Evolutionary conservation across 345 rosid species (phyloP).

Genomic region (Rhizophora apiculata): DNA sequence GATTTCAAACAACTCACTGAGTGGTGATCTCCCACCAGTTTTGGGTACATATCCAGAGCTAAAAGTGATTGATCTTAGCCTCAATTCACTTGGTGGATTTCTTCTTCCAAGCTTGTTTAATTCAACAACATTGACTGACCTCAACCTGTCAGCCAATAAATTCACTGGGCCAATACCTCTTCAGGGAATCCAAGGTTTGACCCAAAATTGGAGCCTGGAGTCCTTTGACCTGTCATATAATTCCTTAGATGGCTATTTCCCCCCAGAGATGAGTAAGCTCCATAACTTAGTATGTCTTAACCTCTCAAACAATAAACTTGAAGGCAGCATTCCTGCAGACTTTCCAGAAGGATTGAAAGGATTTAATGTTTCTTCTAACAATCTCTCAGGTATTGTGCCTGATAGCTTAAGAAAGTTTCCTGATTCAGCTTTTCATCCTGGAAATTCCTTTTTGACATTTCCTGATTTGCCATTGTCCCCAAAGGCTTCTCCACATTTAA

Average conservation of each 20-base stretch:
- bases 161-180: conserved; percentile 67
- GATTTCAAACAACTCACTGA: conserved; percentile 59
- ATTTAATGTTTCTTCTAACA: conserved; percentile 64
- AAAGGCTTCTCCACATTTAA: conserved; percentile 33
- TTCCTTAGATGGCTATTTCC: conserved; percentile 54
- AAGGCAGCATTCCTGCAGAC: conserved; percentile 64
- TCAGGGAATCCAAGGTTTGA: conserved; percentile 32
- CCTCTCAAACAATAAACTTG: conserved; percentile 62
- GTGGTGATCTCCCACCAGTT: conserved; percentile 58
- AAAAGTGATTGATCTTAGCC: conserved; percentile 65
- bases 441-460: conserved; percentile 57
- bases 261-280: conserved; percentile 42
- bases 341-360: conserved; percentile 58
- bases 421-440: conserved; percentile 81
- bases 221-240: conserved; percentile 70
- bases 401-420: conserved; percentile 63
- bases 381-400: conserved; percentile 75
- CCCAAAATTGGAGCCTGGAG: conserved; percentile 50
- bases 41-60: conserved; percentile 64
- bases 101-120: conserved; percentile 55
- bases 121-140: conserved; percentile 55
- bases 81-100: conserved; percentile 52
- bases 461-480: conserved; percentile 39
- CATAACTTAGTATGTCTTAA: conserved; percentile 51
- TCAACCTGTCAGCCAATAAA: conserved; percentile 69